Evolutionary conservation across 2,329 filamentous ascomycete genomes (phyloP).

Genomic region (Sporothrix phasma): DNA sequence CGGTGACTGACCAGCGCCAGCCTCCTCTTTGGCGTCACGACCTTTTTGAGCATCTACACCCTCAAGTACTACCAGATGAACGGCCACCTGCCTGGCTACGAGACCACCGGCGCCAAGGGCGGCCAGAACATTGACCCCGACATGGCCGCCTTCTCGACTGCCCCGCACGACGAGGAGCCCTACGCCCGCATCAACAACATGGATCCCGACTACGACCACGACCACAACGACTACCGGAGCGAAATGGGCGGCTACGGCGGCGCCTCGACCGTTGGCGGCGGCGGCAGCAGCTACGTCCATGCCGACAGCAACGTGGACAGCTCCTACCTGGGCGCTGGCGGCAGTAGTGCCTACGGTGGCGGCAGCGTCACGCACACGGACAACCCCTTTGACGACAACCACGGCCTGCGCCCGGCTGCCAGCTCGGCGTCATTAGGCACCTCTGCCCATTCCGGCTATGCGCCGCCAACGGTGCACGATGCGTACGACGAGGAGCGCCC

Average conservation of each 20-base stretch:
- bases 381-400: constrained; percentile 40
- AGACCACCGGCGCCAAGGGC: constrained; percentile 30
- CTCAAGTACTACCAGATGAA: constrained; percentile 53
- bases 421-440: constrained; percentile 16
- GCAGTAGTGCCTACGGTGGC: constrained; percentile 20
- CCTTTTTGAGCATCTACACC: constrained; percentile 49
- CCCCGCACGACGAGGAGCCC: constrained; percentile 55
- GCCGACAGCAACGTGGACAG: constrained; percentile 35
- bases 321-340: constrained; percentile 7
- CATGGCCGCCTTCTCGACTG: constrained; percentile 59
- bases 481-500: constrained; percentile 38
- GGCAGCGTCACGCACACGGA: constrained; percentile 12
- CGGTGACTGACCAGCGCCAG: constrained; percentile 28
- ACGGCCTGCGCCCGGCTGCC: constrained; percentile 21
- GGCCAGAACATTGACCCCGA: constrained; percentile 53
- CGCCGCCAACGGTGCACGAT: constrained; percentile 32
- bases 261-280: constrained; percentile 5
- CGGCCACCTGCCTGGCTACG: constrained; percentile 52
- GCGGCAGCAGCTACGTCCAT: constrained; percentile 8
- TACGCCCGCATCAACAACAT: constrained; percentile 50
- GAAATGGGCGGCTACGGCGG: constrained; percentile 14
- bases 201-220: constrained; percentile 40
- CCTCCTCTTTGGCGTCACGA: constrained; percentile 44
- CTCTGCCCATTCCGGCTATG: constrained; percentile 26
- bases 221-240: constrained; percentile 23